Evolutionary conservation across 2,329 filamentous ascomycete genomes (phyloP).

Genomic region (Fusarium citri): DNA sequence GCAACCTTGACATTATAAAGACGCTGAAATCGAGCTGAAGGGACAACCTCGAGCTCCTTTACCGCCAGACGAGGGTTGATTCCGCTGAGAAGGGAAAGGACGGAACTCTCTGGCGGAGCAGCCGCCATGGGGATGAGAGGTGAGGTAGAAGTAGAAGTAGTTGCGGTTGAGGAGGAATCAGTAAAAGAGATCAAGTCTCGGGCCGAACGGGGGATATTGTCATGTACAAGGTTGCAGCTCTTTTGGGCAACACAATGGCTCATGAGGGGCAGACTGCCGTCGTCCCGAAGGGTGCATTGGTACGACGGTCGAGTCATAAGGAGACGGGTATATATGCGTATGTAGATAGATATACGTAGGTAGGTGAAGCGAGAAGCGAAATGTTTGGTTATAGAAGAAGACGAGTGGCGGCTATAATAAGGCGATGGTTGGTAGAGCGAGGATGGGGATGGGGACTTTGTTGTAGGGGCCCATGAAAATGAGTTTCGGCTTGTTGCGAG

Average conservation of each 20-base stretch:
- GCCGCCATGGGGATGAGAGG: constrained; percentile 37
- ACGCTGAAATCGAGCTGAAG: constrained; percentile 54
- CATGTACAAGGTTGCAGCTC: constrained; percentile 44
- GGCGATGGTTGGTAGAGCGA: neutral
- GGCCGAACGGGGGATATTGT: constrained; percentile 43
- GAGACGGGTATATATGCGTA: constrained; percentile 18
- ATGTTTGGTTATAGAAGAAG: constrained; percentile 1
- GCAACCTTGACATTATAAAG: constrained; percentile 58
- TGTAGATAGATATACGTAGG: neutral
- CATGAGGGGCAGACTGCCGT: constrained; percentile 40
- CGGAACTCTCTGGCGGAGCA: constrained; percentile 39
- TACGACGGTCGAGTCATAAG: constrained; percentile 46
- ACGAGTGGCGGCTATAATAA: constrained; percentile 4
- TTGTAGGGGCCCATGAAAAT: neutral
- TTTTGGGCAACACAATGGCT: constrained; percentile 45
- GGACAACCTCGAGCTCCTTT: constrained; percentile 46
- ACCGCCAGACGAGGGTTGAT: constrained; percentile 43
- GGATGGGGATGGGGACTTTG: neutral
- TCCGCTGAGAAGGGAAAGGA: constrained; percentile 44
- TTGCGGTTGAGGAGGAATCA: constrained; percentile 25
- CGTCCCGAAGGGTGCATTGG: constrained; percentile 46
- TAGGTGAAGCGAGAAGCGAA: neutral
- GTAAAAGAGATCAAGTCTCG: constrained; percentile 40
- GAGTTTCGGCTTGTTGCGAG: constrained; percentile 2
- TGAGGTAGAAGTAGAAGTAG: constrained; percentile 19